These are phyloP conservation scores for Boletus rex-veris DNA, from an alignment of 768 basidiomycete genomes.

Conservation along the genomic window DNA sequence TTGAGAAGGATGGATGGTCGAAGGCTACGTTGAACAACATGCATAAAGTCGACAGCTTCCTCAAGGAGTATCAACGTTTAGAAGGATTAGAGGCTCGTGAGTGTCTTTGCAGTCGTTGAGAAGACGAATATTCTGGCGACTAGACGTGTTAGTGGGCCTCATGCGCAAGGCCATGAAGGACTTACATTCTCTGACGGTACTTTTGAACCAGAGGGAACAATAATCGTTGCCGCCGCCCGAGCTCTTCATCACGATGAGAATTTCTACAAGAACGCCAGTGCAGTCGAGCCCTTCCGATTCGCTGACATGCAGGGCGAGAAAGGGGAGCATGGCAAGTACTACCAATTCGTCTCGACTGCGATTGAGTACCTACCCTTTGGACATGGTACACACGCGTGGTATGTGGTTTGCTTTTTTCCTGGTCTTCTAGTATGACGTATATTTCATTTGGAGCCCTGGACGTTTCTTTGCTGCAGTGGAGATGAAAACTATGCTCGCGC, in stretches of 20 bases:
- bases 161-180: constrained; percentile 31
- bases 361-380: constrained; percentile 38
- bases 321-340: constrained; percentile 31
- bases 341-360: constrained; percentile 36
- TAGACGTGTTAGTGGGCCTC: constrained; percentile 22
- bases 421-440: too few relatives aligned
- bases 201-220: constrained; percentile 32
- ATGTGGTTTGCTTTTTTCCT: constrained; percentile 2
- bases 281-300: constrained; percentile 52
- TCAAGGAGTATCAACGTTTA: constrained; percentile 35
- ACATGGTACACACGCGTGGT: constrained; percentile 31
- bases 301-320: constrained; percentile 32
- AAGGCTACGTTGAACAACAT: constrained; percentile 27
- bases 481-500: constrained; percentile 46
- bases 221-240: constrained; percentile 18
- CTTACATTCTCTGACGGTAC: constrained; percentile 39
- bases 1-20: constrained; percentile 17
- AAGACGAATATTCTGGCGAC: background rate
- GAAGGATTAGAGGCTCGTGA: constrained; percentile 28
- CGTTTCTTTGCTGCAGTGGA: constrained; percentile 44
- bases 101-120: background rate
- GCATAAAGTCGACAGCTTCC: constrained; percentile 39
- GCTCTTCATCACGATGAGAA: constrained; percentile 19
- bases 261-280: constrained; percentile 32
- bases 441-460: constrained; percentile 6